phyloP scores from a whole-genome alignment of 1,139 yeast genomes.

The Debaryomycetaceae sp. region DNA sequence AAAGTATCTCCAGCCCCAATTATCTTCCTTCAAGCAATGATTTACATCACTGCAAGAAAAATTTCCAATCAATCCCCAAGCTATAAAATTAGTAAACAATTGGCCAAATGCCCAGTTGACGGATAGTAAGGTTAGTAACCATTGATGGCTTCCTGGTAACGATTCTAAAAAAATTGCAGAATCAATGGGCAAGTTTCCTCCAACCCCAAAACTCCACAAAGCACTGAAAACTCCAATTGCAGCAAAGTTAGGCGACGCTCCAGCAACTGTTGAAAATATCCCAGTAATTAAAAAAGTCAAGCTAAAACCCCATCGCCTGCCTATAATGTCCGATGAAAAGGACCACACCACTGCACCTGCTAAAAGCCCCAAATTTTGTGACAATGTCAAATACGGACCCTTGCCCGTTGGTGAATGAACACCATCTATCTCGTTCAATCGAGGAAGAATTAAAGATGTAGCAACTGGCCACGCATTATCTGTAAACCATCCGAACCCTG shows the following conservation, averaged over 20 bases:
- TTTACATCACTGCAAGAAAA: slow-evolving; percentile 27
- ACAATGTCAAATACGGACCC: slow-evolving; percentile 38
- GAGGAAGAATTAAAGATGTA: slow-evolving; percentile 32
- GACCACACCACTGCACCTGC: slow-evolving; percentile 46
- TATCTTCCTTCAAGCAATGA: slow-evolving; percentile 31
- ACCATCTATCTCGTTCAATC: slow-evolving; percentile 35
- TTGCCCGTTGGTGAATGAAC: slow-evolving; percentile 33
- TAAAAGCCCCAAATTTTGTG: slow-evolving; percentile 42
- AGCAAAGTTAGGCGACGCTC: slow-evolving; percentile 40
- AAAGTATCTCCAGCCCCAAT: slow-evolving; percentile 45
- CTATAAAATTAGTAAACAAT: slow-evolving; percentile 33
- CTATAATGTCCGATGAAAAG: slow-evolving; percentile 38
- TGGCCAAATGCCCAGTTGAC: slow-evolving; percentile 47
- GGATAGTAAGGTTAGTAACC: slow-evolving; percentile 43
- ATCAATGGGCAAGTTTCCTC: slow-evolving; percentile 45
- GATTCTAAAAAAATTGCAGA: slow-evolving; percentile 45
- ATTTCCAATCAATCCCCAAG: slow-evolving; percentile 41
- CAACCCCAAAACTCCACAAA: slow-evolving; percentile 46
- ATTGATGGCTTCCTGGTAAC: slow-evolving; percentile 34
- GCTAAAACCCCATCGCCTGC: slow-evolving; percentile 44
- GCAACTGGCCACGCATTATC: slow-evolving; percentile 46
- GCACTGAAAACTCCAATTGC: slow-evolving; percentile 37
- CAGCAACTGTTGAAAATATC: slow-evolving; percentile 35
- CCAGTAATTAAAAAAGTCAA: slow-evolving; percentile 42
- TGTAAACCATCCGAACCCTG: slow-evolving; percentile 45